phyloP scores from a whole-genome alignment of 805 yeast genomes.

The Candida tibetensis region DNA sequence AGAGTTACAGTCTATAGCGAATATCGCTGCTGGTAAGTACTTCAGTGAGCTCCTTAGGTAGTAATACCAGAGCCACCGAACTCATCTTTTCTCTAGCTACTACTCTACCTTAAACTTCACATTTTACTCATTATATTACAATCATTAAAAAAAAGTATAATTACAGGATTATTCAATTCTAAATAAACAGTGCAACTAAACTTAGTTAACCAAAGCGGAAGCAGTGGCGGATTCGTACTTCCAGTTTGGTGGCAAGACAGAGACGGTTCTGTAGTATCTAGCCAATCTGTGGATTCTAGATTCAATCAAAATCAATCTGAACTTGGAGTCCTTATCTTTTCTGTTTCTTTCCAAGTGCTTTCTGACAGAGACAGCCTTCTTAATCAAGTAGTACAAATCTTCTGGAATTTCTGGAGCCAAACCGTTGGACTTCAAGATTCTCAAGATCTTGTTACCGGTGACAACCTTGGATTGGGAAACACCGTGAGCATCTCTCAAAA shows the following conservation, averaged over 20 bases:
- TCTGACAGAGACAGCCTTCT: slow-evolving; percentile 99
- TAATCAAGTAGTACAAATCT: slow-evolving; percentile 97
- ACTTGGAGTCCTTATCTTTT: slow-evolving; percentile 99
- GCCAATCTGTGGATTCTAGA: slow-evolving; percentile 99
- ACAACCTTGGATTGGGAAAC: slow-evolving; percentile 95
- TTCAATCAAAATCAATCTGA: slow-evolving; percentile 99
- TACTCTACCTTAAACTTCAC: background rate
- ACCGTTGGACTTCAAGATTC: slow-evolving; percentile 99
- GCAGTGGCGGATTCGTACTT: slow-evolving; percentile 99
- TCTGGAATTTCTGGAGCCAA: slow-evolving; percentile 99
- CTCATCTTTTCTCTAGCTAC: background rate
- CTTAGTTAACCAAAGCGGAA: slow-evolving; percentile 97
- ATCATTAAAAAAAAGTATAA: slow-evolving; percentile 6
- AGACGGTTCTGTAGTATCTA: slow-evolving; percentile 99
- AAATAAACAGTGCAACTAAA: slow-evolving; percentile 16
- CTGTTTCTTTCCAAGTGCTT: slow-evolving; percentile 99
- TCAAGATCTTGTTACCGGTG: slow-evolving; percentile 99
- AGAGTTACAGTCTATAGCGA: too few relatives aligned
- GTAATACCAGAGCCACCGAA: too few relatives aligned
- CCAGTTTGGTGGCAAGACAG: slow-evolving; percentile 99
- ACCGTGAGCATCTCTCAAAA: slow-evolving; percentile 99
- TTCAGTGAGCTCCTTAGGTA: too few relatives aligned
- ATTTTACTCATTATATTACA: slow-evolving; percentile 5
- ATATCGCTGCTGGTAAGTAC: too few relatives aligned
- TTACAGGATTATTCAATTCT: background rate